Evolutionary conservation across 2,329 filamentous ascomycete species (phyloP), one percentile per base, ranked within the genome.

Genomic region (Moelleriella libera): DNA sequence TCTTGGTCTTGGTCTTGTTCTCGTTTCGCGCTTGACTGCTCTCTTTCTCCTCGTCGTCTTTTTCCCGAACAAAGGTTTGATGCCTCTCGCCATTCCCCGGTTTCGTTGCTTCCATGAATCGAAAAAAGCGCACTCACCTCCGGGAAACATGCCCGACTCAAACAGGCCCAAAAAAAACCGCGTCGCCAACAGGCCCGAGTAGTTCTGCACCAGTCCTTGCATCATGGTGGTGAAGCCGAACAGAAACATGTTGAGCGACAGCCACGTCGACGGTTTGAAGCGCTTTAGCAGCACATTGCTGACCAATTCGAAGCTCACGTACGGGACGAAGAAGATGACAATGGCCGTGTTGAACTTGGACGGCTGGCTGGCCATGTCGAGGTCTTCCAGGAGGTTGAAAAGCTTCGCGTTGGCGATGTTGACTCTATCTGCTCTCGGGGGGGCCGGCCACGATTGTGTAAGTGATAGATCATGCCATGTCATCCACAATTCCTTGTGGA

Each of bases 91-190:
- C 3, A 21, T 21, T 3, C 21, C 21, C 21, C 21, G 21, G 3
- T 21, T 21, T 21, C 21, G 3, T 21, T 21, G 21, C 21, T 21
- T 21, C 21, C 21, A 21, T 21, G 21, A 21, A 21, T 21, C 21
- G 3, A 21, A 21, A 21, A 2, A 2, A 21, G 21, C 21, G 21
- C 28, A 57, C 59, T 47, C 51, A 64, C 63, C 62, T 50, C 65
- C 65, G 0, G 65, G 65, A 41, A 86, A 86, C 74, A 88, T 86
- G 63, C 82, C 83, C 5, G 80, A 78, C 66, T 88, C 82, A 50
- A 82, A 83, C 1, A 86, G 45, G 7, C 89, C 89, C 1, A 96
- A 74, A 62, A 96, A 90, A 70, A 95, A 95, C 34, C 87, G 78
- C 3, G 85, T 88, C 0, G 80, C 74, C 45, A 95, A 72, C 12